Percentiles rank a stretch among this genome's conserved stretches.
phyloP scores from a whole-genome alignment of 2,329 filamentous ascomycete genomes.

The Colletotrichum sojae region DNA sequence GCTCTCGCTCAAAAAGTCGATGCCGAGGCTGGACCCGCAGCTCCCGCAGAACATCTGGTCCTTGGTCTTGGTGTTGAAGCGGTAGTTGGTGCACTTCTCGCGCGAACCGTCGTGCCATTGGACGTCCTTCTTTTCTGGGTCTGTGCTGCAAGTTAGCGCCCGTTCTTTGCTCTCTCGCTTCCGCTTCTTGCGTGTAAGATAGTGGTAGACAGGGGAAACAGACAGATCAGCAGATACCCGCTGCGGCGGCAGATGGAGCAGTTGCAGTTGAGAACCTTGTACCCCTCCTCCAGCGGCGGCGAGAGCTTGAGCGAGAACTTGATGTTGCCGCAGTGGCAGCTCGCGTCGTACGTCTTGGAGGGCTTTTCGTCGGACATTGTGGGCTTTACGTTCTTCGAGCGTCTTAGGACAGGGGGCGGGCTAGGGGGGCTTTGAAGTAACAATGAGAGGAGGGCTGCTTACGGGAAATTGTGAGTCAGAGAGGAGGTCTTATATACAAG shows the following conservation, averaged over 20 bases:
- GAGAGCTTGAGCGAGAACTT: conserved; percentile 63
- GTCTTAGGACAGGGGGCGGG: too few relatives aligned
- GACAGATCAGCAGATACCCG: conserved; percentile 65
- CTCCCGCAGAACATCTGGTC: conserved; percentile 65
- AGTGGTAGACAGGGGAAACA: neutral
- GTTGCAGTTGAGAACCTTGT: conserved; percentile 64
- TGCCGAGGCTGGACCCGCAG: conserved; percentile 62
- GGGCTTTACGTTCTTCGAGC: too few relatives aligned
- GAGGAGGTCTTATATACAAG: too few relatives aligned
- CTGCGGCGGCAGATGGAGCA: conserved; percentile 68
- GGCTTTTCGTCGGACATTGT: conserved; percentile 43
- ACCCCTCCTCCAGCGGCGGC: conserved; percentile 59
- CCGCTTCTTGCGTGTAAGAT: too few relatives aligned
- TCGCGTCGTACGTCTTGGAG: conserved; percentile 60
- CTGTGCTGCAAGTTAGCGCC: conserved; percentile 43
- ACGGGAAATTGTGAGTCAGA: too few relatives aligned
- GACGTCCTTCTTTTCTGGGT: conserved; percentile 56
- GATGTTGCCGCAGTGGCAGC: conserved; percentile 68
- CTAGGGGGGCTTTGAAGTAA: too few relatives aligned
- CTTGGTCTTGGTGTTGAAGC: conserved; percentile 63
- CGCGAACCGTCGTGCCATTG: conserved; percentile 59
- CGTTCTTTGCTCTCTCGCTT: neutral
- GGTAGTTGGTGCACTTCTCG: conserved; percentile 53
- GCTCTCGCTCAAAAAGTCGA: conserved; percentile 56
- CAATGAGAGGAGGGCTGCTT: too few relatives aligned